Evolutionary conservation across 2,329 filamentous ascomycete genomes (phyloP).

Genomic region (Myriosclerotinia scirpicola): DNA sequence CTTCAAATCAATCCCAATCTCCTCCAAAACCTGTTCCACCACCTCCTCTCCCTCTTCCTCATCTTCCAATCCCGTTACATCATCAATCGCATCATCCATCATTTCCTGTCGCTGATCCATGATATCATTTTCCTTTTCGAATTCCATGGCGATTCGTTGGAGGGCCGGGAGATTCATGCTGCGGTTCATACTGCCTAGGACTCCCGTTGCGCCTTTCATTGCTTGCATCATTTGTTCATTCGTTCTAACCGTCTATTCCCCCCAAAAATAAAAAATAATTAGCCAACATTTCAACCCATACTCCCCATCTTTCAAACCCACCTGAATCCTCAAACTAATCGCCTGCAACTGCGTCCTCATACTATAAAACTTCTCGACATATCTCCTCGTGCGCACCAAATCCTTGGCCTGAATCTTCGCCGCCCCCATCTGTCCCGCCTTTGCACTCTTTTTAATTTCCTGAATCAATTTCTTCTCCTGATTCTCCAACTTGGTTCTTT

Average conservation of each 20-base stretch:
- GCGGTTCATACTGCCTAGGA: slow-evolving; percentile 94
- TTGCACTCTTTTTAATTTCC: slow-evolving; percentile 97
- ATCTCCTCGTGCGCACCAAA: slow-evolving; percentile 86
- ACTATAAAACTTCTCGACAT: slow-evolving; percentile 97
- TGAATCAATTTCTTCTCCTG: slow-evolving; percentile 96
- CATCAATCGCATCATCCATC: slow-evolving; percentile 99
- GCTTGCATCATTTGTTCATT: slow-evolving; percentile 99
- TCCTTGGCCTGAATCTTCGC: slow-evolving; percentile 99
- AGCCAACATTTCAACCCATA: slow-evolving; percentile 8
- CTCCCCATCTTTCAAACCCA: slow-evolving; percentile 42
- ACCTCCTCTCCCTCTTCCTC: slow-evolving; percentile 97
- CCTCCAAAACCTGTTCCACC: slow-evolving; percentile 92
- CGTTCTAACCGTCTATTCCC: slow-evolving; percentile 79
- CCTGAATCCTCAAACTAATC: slow-evolving; percentile 91
- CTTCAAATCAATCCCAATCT: slow-evolving; percentile 92
- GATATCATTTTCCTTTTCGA: slow-evolving; percentile 97
- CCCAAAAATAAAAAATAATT: slow-evolving; percentile 11
- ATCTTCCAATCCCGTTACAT: slow-evolving; percentile 84
- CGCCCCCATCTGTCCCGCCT: slow-evolving; percentile 97
- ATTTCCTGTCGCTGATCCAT: slow-evolving; percentile 99
- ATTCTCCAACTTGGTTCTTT: slow-evolving; percentile 93
- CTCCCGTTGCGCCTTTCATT: slow-evolving; percentile 95
- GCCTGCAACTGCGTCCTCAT: slow-evolving; percentile 98
- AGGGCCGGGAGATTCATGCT: slow-evolving; percentile 96
- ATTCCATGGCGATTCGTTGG: slow-evolving; percentile 97